Evolutionary conservation across 768 basidiomycete genomes (phyloP), one percentile per base, ranked within the genome.

Genomic region (Boletus huronensis): DNA sequence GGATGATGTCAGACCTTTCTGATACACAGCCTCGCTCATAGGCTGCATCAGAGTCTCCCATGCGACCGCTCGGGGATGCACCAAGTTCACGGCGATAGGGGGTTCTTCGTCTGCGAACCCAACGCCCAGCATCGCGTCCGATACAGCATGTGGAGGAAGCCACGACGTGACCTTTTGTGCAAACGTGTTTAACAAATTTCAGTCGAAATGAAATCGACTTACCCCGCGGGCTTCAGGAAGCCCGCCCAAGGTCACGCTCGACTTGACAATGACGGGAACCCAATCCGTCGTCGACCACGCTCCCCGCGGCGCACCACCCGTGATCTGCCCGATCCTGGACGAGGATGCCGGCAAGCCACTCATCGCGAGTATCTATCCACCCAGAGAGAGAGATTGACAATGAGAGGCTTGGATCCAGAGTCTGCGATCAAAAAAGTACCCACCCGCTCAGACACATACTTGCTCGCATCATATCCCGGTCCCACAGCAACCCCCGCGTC

Each of bases 231-330:
- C 64, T 9, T 70, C 62, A 0, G 73, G 73, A 36, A 76, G 60
- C 5, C 45, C 64, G 1, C 64, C 68, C 25, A 76, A 42, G 1
- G 57, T 42, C 11, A 73, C 42, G 43, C 68, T 70, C 5, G 74
- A 74, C 53, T 71, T 70, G 28, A 75, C 62, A 7, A 77, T 65
- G 28, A 65, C 62, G 10, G 75, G 72, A 21, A 77, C 60, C 71
- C 74, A 75, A 32, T 73, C 68, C 2, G 67, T 60, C 1, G 66
- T 70, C 35, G 65, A 67, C 76, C 74, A 75, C 9, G 68, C 68
- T 13, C 76, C 77, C 49, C 70, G 66, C 4, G 62, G 58, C 3
- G 49, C 39, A 29, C 68, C 68, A 5, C 72, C 75, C 9, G 64
- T 57, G 50, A 78, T 62, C 57, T 75, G 72, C 14, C 76, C 73